Evolutionary conservation across 345 rosid genomes (phyloP).

Genomic region (Kernera saxatilis): DNA sequence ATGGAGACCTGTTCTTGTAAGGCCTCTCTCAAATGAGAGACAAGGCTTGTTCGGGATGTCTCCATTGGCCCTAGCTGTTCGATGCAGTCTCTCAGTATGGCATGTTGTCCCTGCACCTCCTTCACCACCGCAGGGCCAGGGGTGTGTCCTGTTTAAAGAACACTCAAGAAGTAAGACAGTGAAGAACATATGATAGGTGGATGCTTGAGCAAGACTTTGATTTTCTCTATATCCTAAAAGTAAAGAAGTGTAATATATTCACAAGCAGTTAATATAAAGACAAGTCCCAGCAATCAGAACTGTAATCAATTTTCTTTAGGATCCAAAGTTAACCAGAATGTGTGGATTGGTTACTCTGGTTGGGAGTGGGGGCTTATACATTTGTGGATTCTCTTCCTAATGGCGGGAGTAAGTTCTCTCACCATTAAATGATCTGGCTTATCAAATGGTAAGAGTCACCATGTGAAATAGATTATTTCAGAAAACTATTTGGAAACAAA

Average conservation of each 20-base stretch:
- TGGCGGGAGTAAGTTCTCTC: not conserved
- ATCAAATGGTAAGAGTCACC: not conserved
- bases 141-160: slow-evolving; percentile 41
- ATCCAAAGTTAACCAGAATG: not conserved
- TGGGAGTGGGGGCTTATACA: not conserved
- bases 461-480: not conserved
- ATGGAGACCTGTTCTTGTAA: slow-evolving; percentile 79
- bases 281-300: not conserved
- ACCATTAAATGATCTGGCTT: not conserved
- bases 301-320: not conserved
- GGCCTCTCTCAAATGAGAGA: slow-evolving; percentile 68
- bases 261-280: not conserved
- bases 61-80: slow-evolving; percentile 60
- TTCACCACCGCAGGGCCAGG: slow-evolving; percentile 48
- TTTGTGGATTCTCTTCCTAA: not conserved
- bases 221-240: not conserved
- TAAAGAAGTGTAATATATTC: not conserved
- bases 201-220: not conserved
- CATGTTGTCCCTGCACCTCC: slow-evolving; percentile 77
- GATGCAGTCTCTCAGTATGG: slow-evolving; percentile 59
- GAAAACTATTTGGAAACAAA: not conserved
- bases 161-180: not conserved
- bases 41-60: slow-evolving; percentile 65
- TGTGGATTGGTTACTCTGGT: not conserved
- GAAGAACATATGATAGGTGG: not conserved